Conservation (phyloP, 805 yeast genomes). For the Komagataella ulmi region DNA sequence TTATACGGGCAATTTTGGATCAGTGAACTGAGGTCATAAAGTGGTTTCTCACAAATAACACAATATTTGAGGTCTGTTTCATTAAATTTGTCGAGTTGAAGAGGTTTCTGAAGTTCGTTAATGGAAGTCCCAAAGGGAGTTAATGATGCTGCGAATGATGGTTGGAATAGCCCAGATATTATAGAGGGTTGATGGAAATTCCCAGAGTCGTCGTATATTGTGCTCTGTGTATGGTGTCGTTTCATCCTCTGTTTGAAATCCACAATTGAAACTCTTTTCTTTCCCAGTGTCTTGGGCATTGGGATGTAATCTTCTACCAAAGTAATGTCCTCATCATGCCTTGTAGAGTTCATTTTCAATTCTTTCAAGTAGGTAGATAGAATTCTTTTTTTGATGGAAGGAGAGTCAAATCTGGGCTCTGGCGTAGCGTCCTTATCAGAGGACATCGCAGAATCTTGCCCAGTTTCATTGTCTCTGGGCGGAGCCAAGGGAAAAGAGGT, state of each 20-base stretch:
- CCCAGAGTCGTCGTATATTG: background rate
- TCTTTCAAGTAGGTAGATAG: background rate
- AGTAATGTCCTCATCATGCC: background rate
- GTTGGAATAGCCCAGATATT: background rate
- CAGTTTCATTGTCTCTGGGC: constrained; percentile 15
- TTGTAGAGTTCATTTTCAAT: background rate
- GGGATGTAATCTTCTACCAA: constrained; percentile 3
- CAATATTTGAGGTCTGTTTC: constrained; percentile 33
- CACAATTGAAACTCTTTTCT: constrained; percentile 15
- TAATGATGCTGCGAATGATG: constrained; percentile 8
- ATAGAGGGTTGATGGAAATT: constrained; percentile 5
- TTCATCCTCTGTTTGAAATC: constrained; percentile 19
- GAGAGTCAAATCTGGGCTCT: background rate
- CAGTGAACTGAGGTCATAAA: constrained; percentile 43
- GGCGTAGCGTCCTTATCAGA: background rate
- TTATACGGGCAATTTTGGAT: constrained; percentile 15
- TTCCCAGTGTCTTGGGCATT: background rate
- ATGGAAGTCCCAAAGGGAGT: constrained; percentile 4
- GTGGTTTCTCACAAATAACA: constrained; percentile 56
- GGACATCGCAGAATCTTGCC: background rate
- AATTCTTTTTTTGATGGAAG: background rate
- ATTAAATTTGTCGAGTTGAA: constrained; percentile 14
- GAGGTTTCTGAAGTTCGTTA: constrained; percentile 17
- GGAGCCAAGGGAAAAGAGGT: constrained; percentile 43
- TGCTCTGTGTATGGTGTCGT: constrained; percentile 3